These are phyloP conservation scores for Escallonia herrerae DNA, from an alignment of 129 eudicot genomes.

Conservation along the genomic window DNA sequence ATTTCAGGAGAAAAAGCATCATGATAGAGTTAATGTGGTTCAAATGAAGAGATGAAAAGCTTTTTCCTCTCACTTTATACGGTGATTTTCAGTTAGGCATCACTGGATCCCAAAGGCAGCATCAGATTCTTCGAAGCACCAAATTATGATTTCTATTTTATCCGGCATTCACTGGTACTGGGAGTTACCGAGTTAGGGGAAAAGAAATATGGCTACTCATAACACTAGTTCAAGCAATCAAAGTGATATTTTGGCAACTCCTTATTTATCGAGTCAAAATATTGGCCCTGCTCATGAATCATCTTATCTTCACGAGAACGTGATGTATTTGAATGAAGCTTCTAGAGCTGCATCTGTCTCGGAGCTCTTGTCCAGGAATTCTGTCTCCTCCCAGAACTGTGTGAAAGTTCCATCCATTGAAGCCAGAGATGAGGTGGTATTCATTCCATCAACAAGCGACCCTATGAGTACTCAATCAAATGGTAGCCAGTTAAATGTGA, in stretches of 20 bases:
- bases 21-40: too few species aligned
- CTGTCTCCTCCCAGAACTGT: slow-evolving; percentile 18
- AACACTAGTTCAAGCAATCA: slow-evolving; percentile 60
- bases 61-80: neutral
- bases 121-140: slow-evolving; percentile 3
- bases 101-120: slow-evolving; percentile 13
- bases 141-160: slow-evolving; percentile 6
- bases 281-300: slow-evolving; percentile 47
- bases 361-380: slow-evolving; percentile 44
- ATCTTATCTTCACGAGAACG: slow-evolving; percentile 39
- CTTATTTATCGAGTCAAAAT: slow-evolving; percentile 46
- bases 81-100: slow-evolving; percentile 20
- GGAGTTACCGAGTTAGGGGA: slow-evolving; percentile 2
- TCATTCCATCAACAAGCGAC: slow-evolving; percentile 26
- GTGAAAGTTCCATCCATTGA: slow-evolving; percentile 18
- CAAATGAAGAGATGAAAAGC: too few species aligned
- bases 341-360: slow-evolving; percentile 33
- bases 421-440: slow-evolving; percentile 29
- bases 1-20: too few species aligned
- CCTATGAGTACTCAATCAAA: slow-evolving; percentile 26
- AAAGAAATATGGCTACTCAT: slow-evolving; percentile 61
- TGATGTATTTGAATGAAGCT: slow-evolving; percentile 43
- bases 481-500: slow-evolving; percentile 9
- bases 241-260: slow-evolving; percentile 42
- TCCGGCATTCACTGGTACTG: neutral